These are phyloP conservation scores for Thecaphora thlaspeos DNA, from an alignment of 1,284 basidiomycete genomes.

Conservation along the genomic window DNA sequence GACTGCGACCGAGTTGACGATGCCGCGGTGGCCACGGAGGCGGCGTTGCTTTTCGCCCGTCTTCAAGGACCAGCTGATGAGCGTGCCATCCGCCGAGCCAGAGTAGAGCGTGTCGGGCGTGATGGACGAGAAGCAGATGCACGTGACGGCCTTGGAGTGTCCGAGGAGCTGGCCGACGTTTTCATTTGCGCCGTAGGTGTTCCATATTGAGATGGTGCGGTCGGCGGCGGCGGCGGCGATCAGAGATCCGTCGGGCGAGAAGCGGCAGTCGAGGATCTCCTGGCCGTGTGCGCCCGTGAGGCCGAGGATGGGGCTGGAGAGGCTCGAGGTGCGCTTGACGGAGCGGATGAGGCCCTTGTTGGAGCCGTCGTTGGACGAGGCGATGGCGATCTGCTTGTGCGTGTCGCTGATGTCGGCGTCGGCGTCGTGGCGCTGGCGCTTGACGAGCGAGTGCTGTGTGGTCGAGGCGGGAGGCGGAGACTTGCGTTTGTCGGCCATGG, in stretches of 20 bases:
- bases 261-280: conserved; percentile 51
- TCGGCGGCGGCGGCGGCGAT: conserved; percentile 52
- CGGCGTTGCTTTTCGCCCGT: conserved; percentile 49
- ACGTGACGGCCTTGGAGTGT: conserved; percentile 52
- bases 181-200: conserved; percentile 47
- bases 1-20: conserved; percentile 52
- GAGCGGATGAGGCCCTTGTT: conserved; percentile 42
- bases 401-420: conserved; percentile 2
- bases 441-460: conserved; percentile 36
- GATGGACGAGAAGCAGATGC: conserved; percentile 39
- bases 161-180: conserved; percentile 53
- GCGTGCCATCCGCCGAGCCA: conserved; percentile 54
- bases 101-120: conserved; percentile 39
- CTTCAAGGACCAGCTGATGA: conserved; percentile 47
- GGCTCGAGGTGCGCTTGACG: conserved; percentile 43
- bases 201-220: conserved; percentile 53
- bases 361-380: conserved; percentile 36
- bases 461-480: conserved; percentile 33
- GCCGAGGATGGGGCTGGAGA: conserved; percentile 44
- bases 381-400: conserved; percentile 34
- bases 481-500: conserved; percentile 54
- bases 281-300: conserved; percentile 48
- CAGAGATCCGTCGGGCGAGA: conserved; percentile 44
- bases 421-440: conserved; percentile 42
- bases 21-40: conserved; percentile 48